Percentiles rank a stretch among this genome's conserved stretches.
Evolutionary conservation across 2,329 filamentous ascomycete genomes (phyloP).

Genomic region (Colletotrichum incanum): DNA sequence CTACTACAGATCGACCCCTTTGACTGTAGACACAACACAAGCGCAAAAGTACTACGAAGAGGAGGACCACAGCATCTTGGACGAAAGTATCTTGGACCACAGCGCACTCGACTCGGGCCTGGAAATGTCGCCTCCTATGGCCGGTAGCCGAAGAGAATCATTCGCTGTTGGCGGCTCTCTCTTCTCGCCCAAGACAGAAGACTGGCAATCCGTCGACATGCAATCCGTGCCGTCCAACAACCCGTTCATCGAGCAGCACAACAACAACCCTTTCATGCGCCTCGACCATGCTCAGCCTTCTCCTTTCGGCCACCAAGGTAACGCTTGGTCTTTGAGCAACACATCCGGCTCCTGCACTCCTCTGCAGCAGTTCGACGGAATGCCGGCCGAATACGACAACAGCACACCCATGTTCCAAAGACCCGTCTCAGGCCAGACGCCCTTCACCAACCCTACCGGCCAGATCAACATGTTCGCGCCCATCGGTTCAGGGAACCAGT

Average conservation of each 20-base stretch:
- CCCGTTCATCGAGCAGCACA: slow-evolving; percentile 70
- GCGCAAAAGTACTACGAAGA: slow-evolving; percentile 74
- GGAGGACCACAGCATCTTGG: slow-evolving; percentile 72
- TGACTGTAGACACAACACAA: slow-evolving; percentile 69
- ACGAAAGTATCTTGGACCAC: slow-evolving; percentile 74
- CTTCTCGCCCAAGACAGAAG: slow-evolving; percentile 77
- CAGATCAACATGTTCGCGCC: slow-evolving; percentile 70
- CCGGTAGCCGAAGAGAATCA: slow-evolving; percentile 74
- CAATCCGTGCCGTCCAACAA: slow-evolving; percentile 76
- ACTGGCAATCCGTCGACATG: slow-evolving; percentile 77
- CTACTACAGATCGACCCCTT: slow-evolving; percentile 65
- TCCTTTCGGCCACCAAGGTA: slow-evolving; percentile 57
- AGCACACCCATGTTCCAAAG: slow-evolving; percentile 68
- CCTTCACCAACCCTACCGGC: slow-evolving; percentile 68
- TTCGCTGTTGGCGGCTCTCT: slow-evolving; percentile 71
- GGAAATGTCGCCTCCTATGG: slow-evolving; percentile 76
- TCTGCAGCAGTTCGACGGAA: slow-evolving; percentile 78
- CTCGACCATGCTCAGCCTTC: slow-evolving; percentile 67
- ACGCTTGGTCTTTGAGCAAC: slow-evolving; percentile 75
- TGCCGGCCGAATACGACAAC: slow-evolving; percentile 71
- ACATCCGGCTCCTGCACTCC: slow-evolving; percentile 82
- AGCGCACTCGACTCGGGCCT: slow-evolving; percentile 73
- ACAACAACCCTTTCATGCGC: slow-evolving; percentile 78
- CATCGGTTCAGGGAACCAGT: slow-evolving; percentile 62
- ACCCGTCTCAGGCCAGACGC: slow-evolving; percentile 67